Evolutionary conservation across 1,284 basidiomycete species (phyloP).

Genomic region (Naganishia cerealis): DNA sequence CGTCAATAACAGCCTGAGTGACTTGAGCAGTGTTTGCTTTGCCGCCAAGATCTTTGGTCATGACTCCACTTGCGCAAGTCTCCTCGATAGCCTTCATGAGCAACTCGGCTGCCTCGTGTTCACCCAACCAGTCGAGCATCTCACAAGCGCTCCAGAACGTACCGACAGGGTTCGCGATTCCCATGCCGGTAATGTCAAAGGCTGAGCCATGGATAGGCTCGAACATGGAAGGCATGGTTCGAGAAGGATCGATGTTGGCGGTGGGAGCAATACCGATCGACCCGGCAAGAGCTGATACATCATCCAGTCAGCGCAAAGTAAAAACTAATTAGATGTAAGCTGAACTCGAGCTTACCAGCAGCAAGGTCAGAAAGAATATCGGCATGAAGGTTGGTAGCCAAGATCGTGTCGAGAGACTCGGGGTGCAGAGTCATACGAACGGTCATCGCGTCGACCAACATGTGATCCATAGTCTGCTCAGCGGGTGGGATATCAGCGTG

Average conservation of each 20-base stretch:
- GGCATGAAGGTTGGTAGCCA: slow-evolving; percentile 61
- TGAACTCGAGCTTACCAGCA: slow-evolving; percentile 40
- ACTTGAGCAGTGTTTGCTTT: slow-evolving; percentile 42
- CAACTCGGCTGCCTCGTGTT: slow-evolving; percentile 58
- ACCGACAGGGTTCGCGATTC: slow-evolving; percentile 51
- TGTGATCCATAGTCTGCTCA: slow-evolving; percentile 58
- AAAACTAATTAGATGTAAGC: neutral
- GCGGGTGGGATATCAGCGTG: slow-evolving; percentile 15
- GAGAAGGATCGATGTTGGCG: slow-evolving; percentile 61
- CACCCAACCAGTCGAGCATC: slow-evolving; percentile 62
- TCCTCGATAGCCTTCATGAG: slow-evolving; percentile 60
- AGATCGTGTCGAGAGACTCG: slow-evolving; percentile 60
- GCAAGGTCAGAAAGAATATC: slow-evolving; percentile 63
- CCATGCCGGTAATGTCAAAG: slow-evolving; percentile 37
- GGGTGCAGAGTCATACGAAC: slow-evolving; percentile 59
- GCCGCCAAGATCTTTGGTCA: slow-evolving; percentile 44
- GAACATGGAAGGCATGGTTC: slow-evolving; percentile 57
- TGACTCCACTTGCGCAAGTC: slow-evolving; percentile 40
- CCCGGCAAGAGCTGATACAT: slow-evolving; percentile 58
- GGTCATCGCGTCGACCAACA: slow-evolving; percentile 58
- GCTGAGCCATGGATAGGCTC: slow-evolving; percentile 41
- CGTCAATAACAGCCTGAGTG: slow-evolving; percentile 41
- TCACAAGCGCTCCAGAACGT: slow-evolving; percentile 64
- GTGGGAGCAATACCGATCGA: slow-evolving; percentile 64
- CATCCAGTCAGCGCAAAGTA: too few species aligned